A percentile compares a stretch with the other conserved stretches of the same genome.
phyloP scores from a whole-genome alignment of 306 rosid species.

The Acmispon strigosus region DNA sequence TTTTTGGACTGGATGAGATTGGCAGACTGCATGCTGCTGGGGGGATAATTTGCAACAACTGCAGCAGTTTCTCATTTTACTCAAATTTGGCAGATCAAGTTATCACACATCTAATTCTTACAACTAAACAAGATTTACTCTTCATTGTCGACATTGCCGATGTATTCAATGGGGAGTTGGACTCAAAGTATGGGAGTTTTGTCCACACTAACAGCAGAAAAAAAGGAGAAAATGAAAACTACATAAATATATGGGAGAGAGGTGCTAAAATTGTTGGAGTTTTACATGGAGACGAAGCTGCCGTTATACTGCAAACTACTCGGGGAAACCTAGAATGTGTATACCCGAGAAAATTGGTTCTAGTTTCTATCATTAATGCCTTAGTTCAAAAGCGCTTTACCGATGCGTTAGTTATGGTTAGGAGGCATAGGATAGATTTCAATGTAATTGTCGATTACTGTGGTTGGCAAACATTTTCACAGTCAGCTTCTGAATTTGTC shows the following conservation, averaged over 20 bases:
- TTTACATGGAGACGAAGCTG: slow-evolving; percentile 87
- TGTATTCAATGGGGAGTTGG: slow-evolving; percentile 51
- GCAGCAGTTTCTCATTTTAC: slow-evolving; percentile 78
- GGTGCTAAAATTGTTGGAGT: slow-evolving; percentile 83
- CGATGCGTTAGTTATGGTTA: slow-evolving; percentile 85
- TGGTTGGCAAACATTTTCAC: slow-evolving; percentile 74
- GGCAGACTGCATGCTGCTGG: slow-evolving; percentile 74
- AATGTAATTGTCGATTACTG: slow-evolving; percentile 75
- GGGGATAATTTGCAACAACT: slow-evolving; percentile 69
- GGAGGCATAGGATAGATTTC: slow-evolving; percentile 96
- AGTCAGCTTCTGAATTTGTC: slow-evolving; percentile 74
- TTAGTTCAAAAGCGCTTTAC: slow-evolving; percentile 67
- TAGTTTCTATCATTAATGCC: slow-evolving; percentile 76
- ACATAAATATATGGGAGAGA: slow-evolving; percentile 86
- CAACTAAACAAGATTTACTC: slow-evolving; percentile 82
- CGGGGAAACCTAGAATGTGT: slow-evolving; percentile 90
- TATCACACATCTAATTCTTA: slow-evolving; percentile 63
- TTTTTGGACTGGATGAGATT: slow-evolving; percentile 73
- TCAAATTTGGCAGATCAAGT: slow-evolving; percentile 79
- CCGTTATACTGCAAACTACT: slow-evolving; percentile 65
- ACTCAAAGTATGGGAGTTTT: slow-evolving; percentile 45
- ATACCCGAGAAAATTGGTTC: slow-evolving; percentile 85
- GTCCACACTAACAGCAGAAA: slow-evolving; percentile 39
- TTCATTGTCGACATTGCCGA: slow-evolving; percentile 66
- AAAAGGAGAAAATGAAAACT: slow-evolving; percentile 44